Conservation (phyloP, 2,329 filamentous ascomycete genomes). For the Sarocladiaceae sp. region DNA sequence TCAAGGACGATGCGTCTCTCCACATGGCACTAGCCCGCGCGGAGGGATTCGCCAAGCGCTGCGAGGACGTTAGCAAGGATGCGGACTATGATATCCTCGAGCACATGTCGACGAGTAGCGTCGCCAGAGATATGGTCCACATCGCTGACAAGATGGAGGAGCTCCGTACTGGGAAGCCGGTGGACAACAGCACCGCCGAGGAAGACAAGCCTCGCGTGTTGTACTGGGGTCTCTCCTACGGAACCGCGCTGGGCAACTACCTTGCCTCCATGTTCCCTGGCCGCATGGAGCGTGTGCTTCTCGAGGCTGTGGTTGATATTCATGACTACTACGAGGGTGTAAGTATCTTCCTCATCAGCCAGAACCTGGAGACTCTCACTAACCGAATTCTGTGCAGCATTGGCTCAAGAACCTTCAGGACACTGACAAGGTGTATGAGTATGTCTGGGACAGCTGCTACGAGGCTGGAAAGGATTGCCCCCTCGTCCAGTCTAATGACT, state of each 20-base stretch:
- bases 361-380: neutral
- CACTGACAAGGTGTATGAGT: conserved; percentile 25
- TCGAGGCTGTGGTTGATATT: conserved; percentile 31
- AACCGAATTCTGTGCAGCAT: conserved; percentile 17
- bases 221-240: conserved; percentile 46
- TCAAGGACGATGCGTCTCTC: neutral
- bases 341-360: neutral
- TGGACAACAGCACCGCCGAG: neutral
- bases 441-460: conserved; percentile 31
- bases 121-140: conserved; percentile 37
- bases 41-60: neutral
- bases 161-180: conserved; percentile 14
- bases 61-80: neutral
- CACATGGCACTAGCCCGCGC: neutral
- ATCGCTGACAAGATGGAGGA: conserved; percentile 35
- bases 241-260: conserved; percentile 27
- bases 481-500: too few species aligned
- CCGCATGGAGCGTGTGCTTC: conserved; percentile 32
- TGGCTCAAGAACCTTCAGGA: conserved; percentile 32
- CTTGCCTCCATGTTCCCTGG: conserved; percentile 29
- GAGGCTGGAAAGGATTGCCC: conserved; percentile 18
- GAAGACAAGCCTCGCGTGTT: conserved; percentile 24
- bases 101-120: conserved; percentile 28
- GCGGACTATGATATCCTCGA: neutral
- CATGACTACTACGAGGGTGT: conserved; percentile 26